Evolutionary conservation across 495 filamentous ascomycete species (phyloP), one percentile per base, ranked within the genome.

Genomic region (Penicillium nucicola): DNA sequence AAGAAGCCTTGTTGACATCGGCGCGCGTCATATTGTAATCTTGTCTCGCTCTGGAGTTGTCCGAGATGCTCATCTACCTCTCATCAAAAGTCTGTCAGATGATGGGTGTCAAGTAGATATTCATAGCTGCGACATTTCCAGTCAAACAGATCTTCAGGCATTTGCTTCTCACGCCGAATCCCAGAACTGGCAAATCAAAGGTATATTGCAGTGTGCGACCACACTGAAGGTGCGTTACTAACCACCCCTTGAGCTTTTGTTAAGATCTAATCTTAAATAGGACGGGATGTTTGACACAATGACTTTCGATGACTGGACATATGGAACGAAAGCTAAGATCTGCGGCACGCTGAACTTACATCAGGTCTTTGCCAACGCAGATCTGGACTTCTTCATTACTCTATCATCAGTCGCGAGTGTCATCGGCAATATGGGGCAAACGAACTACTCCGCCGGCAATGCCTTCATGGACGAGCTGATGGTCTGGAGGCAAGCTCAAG

Each of bases 361-460:
- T 62, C 62, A 76, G 22, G 59, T 70, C 1, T 74, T 85, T 11
- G 53, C 50, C 0, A 49, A 45, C 1, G 20, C 62, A 25, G 30
- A 58, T 42, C 60, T 81, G 11, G 68, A 71, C 55, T 81, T 81
- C 57, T 81, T 83, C 50, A 61, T 82, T 8, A 64, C 77, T 4
- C 53, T 81, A 5, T 79, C 77, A 0, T 81, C 77, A 0, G 67
- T 77, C 2, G 63, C 75, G 0, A 76, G 75, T 34, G 67, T 81
- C 19, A 65, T 80, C 8, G 79, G 79, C 20, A 75, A 74, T 32
- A 67, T 66, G 30, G 72, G 74, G 0, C 79, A 83, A 43, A 67
- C 72, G 2, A 77, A 79, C 41, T 83, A 83, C 48, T 68, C 76
- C 13, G 76, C 79, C 5, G 79, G 72, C 13, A 80, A 80, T 28